A percentile compares a stretch with the other conserved stretches of the same genome.
phyloP scores from a whole-genome alignment of 73 alveolate species.

The Paramecium bursaria region DNA sequence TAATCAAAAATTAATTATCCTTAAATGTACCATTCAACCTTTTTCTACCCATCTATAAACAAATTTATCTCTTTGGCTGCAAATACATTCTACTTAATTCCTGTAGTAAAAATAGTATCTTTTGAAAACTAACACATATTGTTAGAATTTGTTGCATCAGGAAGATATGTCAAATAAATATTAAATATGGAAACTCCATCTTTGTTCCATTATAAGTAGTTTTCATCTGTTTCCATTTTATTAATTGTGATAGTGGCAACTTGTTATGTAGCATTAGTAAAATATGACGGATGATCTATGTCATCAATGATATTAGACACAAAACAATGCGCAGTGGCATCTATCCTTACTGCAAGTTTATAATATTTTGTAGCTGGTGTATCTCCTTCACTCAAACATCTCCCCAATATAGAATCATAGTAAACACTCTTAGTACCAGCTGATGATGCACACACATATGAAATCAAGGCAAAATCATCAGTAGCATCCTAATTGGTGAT shows the following conservation, averaged over 20 bases:
- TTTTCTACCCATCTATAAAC: neutral
- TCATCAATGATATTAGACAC: neutral
- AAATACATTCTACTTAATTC: constrained; percentile 25
- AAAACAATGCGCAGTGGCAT: too few relatives aligned
- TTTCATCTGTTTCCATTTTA: neutral
- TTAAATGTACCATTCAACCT: constrained; percentile 9
- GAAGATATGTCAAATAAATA: neutral
- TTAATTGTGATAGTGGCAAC: neutral
- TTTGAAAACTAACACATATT: constrained; percentile 11
- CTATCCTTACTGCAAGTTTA: too few relatives aligned
- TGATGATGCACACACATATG: too few relatives aligned
- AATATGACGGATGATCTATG: neutral
- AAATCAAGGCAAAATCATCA: too few relatives aligned
- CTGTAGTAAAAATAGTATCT: constrained; percentile 34
- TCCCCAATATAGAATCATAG: constrained; percentile 24
- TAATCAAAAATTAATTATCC: neutral
- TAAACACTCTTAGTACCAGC: neutral
- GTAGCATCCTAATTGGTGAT: constrained; percentile 19
- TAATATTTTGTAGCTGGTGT: too few relatives aligned
- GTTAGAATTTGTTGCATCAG: neutral
- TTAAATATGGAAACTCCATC: constrained; percentile 21
- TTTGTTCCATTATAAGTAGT: neutral
- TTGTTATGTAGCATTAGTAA: neutral
- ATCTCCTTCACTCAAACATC: too few relatives aligned
- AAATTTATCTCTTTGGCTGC: constrained; percentile 20